phyloP scores from a whole-genome alignment of 768 basidiomycete species.

The Omphalotus guepiniiformis region DNA sequence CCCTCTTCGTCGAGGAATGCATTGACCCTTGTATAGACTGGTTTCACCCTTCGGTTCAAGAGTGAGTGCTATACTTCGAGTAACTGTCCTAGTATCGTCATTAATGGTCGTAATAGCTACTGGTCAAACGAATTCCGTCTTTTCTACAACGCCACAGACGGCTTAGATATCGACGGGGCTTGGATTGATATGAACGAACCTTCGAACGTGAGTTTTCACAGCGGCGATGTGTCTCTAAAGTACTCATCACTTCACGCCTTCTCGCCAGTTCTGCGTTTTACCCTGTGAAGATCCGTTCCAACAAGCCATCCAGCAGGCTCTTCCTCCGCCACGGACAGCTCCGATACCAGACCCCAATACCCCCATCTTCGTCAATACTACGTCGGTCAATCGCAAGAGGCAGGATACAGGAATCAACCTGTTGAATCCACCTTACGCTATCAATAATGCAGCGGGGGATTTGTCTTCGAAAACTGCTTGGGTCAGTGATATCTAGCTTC shows the following conservation, averaged over 20 bases:
- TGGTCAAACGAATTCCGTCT: constrained; percentile 59
- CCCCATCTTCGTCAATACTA: constrained; percentile 42
- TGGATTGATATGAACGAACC: constrained; percentile 83
- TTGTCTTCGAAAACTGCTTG: constrained; percentile 53
- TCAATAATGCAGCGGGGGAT: constrained; percentile 47
- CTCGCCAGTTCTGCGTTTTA: constrained; percentile 59
- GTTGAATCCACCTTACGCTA: constrained; percentile 52
- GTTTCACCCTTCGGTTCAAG: constrained; percentile 52
- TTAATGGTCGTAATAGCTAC: constrained; percentile 30
- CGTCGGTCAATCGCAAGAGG: constrained; percentile 16
- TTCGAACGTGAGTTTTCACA: constrained; percentile 42
- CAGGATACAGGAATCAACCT: constrained; percentile 26
- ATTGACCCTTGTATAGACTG: constrained; percentile 37
- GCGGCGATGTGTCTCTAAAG: too few species aligned
- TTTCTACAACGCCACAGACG: constrained; percentile 50
- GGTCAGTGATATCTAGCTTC: constrained; percentile 30
- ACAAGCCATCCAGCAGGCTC: constrained; percentile 45
- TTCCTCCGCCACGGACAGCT: constrained; percentile 51
- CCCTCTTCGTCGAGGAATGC: not conserved
- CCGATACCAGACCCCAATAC: constrained; percentile 48
- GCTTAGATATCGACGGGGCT: constrained; percentile 63
- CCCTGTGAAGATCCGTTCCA: constrained; percentile 60
- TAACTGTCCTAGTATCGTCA: too few species aligned
- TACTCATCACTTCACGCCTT: too few species aligned
- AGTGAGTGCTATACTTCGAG: constrained; percentile 32